Percentiles rank a stretch among this genome's conserved stretches.
phyloP scores from a whole-genome alignment of 1,139 yeast genomes.

The Meyerozyma athensensis region DNA sequence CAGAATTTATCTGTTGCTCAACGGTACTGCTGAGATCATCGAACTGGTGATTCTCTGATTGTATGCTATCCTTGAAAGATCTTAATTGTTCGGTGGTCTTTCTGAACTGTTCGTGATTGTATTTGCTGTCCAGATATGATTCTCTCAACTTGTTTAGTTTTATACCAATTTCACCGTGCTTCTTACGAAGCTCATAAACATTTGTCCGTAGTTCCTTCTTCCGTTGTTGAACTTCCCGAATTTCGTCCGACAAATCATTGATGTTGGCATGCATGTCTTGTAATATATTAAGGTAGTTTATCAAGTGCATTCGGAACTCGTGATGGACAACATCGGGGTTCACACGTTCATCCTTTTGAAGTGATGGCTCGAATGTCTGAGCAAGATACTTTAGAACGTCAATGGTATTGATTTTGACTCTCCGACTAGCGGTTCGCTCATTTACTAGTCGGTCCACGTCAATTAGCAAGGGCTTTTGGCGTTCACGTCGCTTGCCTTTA shows the following conservation, averaged over 20 bases:
- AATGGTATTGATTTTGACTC: slow-evolving; percentile 27
- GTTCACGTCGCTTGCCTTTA: slow-evolving; percentile 15
- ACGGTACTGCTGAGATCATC: slow-evolving; percentile 11
- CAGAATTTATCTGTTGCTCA: not conserved
- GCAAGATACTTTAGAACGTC: slow-evolving; percentile 36
- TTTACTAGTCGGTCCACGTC: slow-evolving; percentile 26
- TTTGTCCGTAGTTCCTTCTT: slow-evolving; percentile 39
- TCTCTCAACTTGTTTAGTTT: slow-evolving; percentile 35
- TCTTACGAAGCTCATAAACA: slow-evolving; percentile 34
- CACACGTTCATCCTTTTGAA: slow-evolving; percentile 10
- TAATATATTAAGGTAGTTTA: slow-evolving; percentile 27
- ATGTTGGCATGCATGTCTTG: slow-evolving; percentile 39
- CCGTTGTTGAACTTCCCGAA: slow-evolving; percentile 30
- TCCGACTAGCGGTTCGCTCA: slow-evolving; percentile 20
- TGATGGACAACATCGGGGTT: slow-evolving; percentile 22
- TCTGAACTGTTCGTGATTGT: slow-evolving; percentile 14
- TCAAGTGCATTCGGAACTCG: slow-evolving; percentile 28
- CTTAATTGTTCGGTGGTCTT: not conserved
- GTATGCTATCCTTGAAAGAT: not conserved
- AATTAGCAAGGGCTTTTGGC: slow-evolving; percentile 26
- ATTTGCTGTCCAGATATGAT: slow-evolving; percentile 22
- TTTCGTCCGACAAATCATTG: slow-evolving; percentile 33
- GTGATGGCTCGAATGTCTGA: slow-evolving; percentile 22
- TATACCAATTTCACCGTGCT: slow-evolving; percentile 36
- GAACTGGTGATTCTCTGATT: slow-evolving; percentile 1